These are phyloP conservation scores for Arthrobotrys iridis DNA, from an alignment of 2,329 filamentous ascomycete species.

Conservation along the genomic window DNA sequence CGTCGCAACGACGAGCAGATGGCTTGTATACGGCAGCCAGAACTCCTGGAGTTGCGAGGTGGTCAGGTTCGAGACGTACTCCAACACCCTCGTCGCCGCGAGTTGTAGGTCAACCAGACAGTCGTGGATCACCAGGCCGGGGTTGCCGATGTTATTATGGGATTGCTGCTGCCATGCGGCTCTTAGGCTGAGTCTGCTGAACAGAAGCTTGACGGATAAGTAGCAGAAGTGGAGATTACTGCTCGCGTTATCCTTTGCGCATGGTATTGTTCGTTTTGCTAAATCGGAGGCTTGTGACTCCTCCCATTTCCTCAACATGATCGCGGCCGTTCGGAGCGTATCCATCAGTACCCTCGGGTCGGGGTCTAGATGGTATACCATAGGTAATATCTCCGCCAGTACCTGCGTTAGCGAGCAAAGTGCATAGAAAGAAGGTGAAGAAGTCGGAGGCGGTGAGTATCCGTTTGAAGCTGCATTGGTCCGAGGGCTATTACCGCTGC, in stretches of 20 bases:
- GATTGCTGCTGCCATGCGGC: slow-evolving; percentile 63
- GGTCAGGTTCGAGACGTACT: slow-evolving; percentile 64
- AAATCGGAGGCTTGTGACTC: not conserved
- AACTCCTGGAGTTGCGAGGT: slow-evolving; percentile 65
- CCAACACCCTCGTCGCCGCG: slow-evolving; percentile 58
- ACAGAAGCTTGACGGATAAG: slow-evolving; percentile 65
- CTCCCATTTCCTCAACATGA: slow-evolving; percentile 41
- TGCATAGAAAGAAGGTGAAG: slow-evolving; percentile 64
- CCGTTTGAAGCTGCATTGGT: slow-evolving; percentile 58
- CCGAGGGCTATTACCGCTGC: slow-evolving; percentile 5
- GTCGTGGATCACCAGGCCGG: slow-evolving; percentile 60
- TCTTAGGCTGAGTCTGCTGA: slow-evolving; percentile 63
- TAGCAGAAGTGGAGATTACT: slow-evolving; percentile 68
- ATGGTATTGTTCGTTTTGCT: not conserved
- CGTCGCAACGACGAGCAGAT: slow-evolving; percentile 65
- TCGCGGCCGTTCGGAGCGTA: slow-evolving; percentile 16
- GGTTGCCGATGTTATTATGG: slow-evolving; percentile 50
- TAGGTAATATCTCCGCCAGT: slow-evolving; percentile 47
- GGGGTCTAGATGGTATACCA: slow-evolving; percentile 46
- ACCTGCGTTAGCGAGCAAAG: slow-evolving; percentile 64
- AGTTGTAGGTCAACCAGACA: slow-evolving; percentile 66
- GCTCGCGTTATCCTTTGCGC: slow-evolving; percentile 16
- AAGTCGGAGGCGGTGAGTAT: slow-evolving; percentile 53
- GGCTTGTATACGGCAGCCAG: slow-evolving; percentile 66
- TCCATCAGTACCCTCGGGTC: slow-evolving; percentile 18